A percentile compares a stretch with the other conserved stretches of the same genome.
phyloP scores from a whole-genome alignment of 1,284 basidiomycete species.

The Puccinia polysora region DNA sequence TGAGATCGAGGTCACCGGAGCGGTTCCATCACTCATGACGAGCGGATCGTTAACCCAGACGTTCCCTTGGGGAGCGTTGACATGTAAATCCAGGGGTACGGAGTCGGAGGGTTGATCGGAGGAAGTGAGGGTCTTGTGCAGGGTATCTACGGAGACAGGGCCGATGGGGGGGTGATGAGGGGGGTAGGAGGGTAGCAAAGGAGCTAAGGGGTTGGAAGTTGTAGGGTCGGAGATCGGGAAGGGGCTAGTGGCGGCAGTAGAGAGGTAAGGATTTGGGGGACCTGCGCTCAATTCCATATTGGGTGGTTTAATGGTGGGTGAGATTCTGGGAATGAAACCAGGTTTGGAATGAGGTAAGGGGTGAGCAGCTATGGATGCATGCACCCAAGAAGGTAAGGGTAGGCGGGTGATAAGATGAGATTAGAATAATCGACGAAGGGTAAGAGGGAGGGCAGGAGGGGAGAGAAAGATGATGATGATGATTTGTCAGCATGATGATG shows the following conservation, averaged over 20 bases:
- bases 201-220: not conserved
- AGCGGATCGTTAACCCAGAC: constrained; percentile 26
- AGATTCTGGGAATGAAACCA: constrained; percentile 27
- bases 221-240: not conserved
- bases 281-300: constrained; percentile 23
- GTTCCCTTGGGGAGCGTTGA: constrained; percentile 25
- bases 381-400: not conserved
- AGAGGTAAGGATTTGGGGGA: constrained; percentile 2
- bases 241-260: not conserved
- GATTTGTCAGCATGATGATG: not conserved
- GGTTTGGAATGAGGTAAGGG: not conserved
- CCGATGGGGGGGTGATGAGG: not conserved
- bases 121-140: not conserved
- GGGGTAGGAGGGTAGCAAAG: not conserved
- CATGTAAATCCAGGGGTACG: not conserved
- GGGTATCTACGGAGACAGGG: not conserved
- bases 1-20: not conserved
- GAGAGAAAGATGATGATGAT: not conserved
- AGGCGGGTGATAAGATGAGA: not conserved
- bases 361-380: not conserved
- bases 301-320: constrained; percentile 19
- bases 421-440: not conserved
- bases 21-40: constrained; percentile 18
- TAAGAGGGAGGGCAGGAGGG: not conserved
- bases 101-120: not conserved